Evolutionary conservation across 202 grass and related monocot genomes (phyloP).

Genomic region (Carex sylvatica): DNA sequence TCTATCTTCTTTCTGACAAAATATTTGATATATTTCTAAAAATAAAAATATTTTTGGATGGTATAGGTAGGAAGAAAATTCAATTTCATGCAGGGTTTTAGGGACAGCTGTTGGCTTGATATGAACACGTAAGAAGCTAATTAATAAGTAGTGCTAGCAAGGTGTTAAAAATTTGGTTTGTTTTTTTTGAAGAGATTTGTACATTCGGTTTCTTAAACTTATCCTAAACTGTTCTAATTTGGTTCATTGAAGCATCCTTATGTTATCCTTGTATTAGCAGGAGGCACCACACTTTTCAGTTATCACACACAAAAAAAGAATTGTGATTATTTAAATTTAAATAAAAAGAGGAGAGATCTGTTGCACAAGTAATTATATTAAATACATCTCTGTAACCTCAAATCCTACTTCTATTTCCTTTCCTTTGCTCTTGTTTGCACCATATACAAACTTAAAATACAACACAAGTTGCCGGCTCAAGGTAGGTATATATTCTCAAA

Average conservation of each 20-base stretch:
- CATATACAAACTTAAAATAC: slow-evolving; percentile 20
- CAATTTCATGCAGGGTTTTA: neutral
- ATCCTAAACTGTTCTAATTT: no score
- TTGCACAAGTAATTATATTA: slow-evolving; percentile 4
- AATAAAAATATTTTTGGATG: no score
- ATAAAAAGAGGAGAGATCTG: neutral
- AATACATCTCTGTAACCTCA: slow-evolving; percentile 18
- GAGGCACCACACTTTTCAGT: neutral
- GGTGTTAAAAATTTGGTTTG: no score
- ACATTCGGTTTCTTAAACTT: no score
- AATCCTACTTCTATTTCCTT: slow-evolving; percentile 24
- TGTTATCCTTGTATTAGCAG: no score
- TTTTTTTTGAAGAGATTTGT: no score
- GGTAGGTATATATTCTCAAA: neutral
- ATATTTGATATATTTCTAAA: no score
- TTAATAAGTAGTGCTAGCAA: no score
- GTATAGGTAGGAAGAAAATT: neutral
- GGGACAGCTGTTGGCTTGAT: no score
- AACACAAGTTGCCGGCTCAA: slow-evolving; percentile 13
- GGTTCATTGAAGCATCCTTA: no score
- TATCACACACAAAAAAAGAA: slow-evolving; percentile 1
- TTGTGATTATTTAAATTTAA: neutral
- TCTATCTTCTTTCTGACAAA: no score
- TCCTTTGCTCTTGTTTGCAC: slow-evolving; percentile 23
- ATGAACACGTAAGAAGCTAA: no score